A percentile compares a stretch with the other conserved stretches of the same genome.
These are phyloP conservation scores for Psilocybe azurescens DNA, from an alignment of 768 basidiomycete species.

Conservation along the genomic window DNA sequence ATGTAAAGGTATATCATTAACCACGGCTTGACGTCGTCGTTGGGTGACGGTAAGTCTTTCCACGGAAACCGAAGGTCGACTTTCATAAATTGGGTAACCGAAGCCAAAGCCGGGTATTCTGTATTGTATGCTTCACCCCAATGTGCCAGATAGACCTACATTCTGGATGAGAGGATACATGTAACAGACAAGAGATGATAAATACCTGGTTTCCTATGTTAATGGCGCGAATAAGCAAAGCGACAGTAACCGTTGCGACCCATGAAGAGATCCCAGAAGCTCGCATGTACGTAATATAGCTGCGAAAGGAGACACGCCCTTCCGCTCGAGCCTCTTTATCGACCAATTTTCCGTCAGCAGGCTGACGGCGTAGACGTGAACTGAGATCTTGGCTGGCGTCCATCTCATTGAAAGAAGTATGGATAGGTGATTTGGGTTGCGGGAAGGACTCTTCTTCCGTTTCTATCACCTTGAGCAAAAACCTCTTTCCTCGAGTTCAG, in stretches of 20 bases:
- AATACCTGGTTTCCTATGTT: conserved; percentile 63
- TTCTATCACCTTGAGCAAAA: conserved; percentile 50
- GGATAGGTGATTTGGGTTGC: conserved; percentile 23
- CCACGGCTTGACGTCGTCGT: conserved; percentile 68
- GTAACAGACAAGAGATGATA: neutral
- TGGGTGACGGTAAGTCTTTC: conserved; percentile 60
- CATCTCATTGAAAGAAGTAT: conserved; percentile 14
- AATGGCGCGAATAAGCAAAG: conserved; percentile 59
- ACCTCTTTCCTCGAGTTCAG: conserved; percentile 49
- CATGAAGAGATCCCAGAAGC: conserved; percentile 64
- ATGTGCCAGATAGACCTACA: conserved; percentile 65
- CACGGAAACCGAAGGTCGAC: conserved; percentile 41
- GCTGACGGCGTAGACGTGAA: conserved; percentile 13
- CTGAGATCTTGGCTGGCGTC: conserved; percentile 18
- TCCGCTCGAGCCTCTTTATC: conserved; percentile 70
- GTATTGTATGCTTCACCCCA: conserved; percentile 73
- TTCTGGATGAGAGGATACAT: neutral
- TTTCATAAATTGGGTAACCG: conserved; percentile 15
- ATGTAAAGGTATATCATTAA: conserved; percentile 67
- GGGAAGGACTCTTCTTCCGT: conserved; percentile 47
- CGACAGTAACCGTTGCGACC: conserved; percentile 55
- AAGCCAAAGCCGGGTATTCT: conserved; percentile 24
- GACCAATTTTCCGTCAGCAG: conserved; percentile 55
- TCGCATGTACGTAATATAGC: conserved; percentile 67
- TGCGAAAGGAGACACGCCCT: conserved; percentile 61